Percentiles rank a stretch among this genome's conserved stretches.
phyloP scores from a whole-genome alignment of 2,329 filamentous ascomycete species.

The Phialophora chinensis region DNA sequence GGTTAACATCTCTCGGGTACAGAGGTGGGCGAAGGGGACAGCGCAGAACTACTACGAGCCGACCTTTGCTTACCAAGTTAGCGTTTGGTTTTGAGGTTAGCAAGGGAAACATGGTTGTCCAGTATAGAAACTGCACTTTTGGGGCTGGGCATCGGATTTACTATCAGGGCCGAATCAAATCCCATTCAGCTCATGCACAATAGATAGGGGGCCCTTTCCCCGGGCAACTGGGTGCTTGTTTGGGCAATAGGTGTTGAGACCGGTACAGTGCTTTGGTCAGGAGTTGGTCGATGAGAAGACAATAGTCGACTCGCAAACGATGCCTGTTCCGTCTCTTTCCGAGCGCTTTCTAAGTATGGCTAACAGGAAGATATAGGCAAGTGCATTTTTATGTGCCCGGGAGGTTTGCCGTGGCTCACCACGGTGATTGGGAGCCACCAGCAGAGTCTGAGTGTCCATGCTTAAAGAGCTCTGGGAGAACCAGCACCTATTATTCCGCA shows the following conservation, averaged over 20 bases:
- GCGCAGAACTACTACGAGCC: background rate
- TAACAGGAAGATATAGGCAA: too few relatives aligned
- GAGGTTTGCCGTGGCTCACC: too few relatives aligned
- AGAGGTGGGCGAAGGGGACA: background rate
- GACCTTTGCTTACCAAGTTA: background rate
- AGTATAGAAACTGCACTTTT: background rate
- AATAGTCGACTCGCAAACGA: background rate
- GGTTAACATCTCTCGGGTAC: background rate
- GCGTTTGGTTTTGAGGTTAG: background rate
- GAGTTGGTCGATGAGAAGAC: background rate
- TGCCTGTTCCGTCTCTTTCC: background rate
- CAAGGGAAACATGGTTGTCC: background rate
- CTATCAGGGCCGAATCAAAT: background rate
- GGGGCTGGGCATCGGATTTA: background rate
- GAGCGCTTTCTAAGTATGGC: background rate
- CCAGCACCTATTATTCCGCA: background rate
- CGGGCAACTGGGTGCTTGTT: background rate
- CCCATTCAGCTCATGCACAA: background rate
- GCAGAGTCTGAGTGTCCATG: background rate
- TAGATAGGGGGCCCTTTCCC: background rate
- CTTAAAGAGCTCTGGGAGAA: background rate
- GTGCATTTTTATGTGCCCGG: too few relatives aligned
- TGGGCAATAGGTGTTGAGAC: background rate
- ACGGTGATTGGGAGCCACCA: background rate
- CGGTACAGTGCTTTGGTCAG: background rate